These are phyloP conservation scores for Zea luxurians DNA, from an alignment of 176 grass and related monocot genomes.

Conservation along the genomic window DNA sequence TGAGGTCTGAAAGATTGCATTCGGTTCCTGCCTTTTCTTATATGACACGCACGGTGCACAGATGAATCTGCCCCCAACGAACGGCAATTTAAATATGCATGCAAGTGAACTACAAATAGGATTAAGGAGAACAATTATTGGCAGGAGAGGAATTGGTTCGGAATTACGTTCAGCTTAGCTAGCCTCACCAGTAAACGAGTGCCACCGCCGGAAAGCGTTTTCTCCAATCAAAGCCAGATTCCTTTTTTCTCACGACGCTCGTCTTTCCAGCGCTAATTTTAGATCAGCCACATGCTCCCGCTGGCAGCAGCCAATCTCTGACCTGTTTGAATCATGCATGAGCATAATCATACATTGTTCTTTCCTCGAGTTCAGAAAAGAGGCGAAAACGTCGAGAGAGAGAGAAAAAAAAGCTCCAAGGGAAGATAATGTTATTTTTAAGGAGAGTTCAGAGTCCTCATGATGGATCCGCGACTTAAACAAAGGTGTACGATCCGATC, in stretches of 20 bases:
- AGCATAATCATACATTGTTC: not conserved
- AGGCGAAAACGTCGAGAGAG: no score
- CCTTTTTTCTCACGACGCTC: slow-evolving; percentile 28
- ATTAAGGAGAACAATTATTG: slow-evolving; percentile 29
- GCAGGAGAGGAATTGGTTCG: not conserved
- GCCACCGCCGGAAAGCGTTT: slow-evolving; percentile 40
- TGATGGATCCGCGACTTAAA: not conserved
- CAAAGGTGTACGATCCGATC: no score
- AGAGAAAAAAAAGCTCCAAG: not conserved
- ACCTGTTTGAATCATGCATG: slow-evolving; percentile 28
- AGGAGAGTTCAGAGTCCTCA: not conserved
- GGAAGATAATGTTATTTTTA: not conserved
- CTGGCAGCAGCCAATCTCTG: slow-evolving; percentile 2
- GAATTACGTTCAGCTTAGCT: not conserved
- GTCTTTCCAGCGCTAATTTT: slow-evolving; percentile 14
- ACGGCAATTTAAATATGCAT: not conserved
- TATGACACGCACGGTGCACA: not conserved
- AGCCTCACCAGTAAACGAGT: slow-evolving; percentile 27
- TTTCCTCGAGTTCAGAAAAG: not conserved
- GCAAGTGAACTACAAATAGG: slow-evolving; percentile 15
- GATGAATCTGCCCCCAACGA: not conserved
- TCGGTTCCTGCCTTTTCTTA: not conserved
- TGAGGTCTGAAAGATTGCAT: not conserved
- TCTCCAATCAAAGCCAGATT: slow-evolving; percentile 46
- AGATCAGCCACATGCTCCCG: slow-evolving; percentile 24